These are phyloP conservation scores for Oidium heveae DNA, from an alignment of 2,329 filamentous ascomycete genomes.

Conservation along the genomic window DNA sequence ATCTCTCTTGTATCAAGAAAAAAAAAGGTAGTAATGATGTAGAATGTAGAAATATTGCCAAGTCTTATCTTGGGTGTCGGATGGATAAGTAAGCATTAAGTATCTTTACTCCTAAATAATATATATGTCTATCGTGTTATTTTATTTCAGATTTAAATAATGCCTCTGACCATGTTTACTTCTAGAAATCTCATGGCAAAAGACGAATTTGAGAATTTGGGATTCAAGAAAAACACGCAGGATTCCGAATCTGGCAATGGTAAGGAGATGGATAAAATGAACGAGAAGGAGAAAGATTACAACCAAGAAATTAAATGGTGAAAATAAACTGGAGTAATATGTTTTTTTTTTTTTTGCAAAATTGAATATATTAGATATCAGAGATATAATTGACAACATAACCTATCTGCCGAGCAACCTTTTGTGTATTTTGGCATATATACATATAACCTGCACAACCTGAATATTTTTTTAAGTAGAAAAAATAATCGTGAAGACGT, in stretches of 20 bases:
- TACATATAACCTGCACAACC: too few relatives aligned
- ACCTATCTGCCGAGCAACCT: too few relatives aligned
- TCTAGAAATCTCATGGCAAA: conserved; percentile 78
- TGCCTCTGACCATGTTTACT: conserved; percentile 1
- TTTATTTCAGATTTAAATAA: too few relatives aligned
- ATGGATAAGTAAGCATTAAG: conserved; percentile 57
- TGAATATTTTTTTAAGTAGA: too few relatives aligned
- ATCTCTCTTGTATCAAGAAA: conserved; percentile 68
- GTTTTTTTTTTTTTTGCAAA: too few relatives aligned
- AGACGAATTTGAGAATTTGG: conserved; percentile 85
- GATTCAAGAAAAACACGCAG: conserved; percentile 27
- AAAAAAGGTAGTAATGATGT: conserved; percentile 65
- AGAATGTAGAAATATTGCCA: conserved; percentile 64
- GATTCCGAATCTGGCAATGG: conserved; percentile 1
- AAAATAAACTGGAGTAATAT: neutral
- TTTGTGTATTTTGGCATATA: too few relatives aligned
- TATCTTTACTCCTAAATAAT: neutral
- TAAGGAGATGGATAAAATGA: conserved; percentile 5
- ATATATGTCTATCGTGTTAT: too few relatives aligned
- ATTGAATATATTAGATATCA: too few relatives aligned
- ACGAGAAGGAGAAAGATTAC: conserved; percentile 4
- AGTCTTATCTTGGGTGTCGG: conserved; percentile 68
- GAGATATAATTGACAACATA: too few relatives aligned
- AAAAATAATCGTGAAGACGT: too few relatives aligned
- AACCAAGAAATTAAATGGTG: conserved; percentile 12